Conservation (phyloP, 1,284 basidiomycete genomes). For the Retiboletus fuscus region DNA sequence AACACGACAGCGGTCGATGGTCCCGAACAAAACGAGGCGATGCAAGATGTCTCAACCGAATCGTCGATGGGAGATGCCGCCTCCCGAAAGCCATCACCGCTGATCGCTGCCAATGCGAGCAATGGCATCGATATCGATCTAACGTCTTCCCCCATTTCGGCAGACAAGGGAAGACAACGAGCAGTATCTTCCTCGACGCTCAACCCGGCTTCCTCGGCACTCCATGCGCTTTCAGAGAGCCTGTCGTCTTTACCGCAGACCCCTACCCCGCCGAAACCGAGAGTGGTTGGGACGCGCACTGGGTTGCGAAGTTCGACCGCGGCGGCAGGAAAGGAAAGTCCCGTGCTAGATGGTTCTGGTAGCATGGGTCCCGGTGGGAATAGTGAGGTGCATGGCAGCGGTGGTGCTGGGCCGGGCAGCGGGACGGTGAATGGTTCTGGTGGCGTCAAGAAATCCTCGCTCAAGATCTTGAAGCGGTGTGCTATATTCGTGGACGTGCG, state of each 20-base stretch:
- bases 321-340: conserved; percentile 46
- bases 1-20: not conserved
- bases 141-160: conserved; percentile 41
- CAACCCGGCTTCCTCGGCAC: conserved; percentile 67
- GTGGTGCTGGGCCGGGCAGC: conserved; percentile 37
- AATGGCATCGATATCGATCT: conserved; percentile 26
- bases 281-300: conserved; percentile 43
- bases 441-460: too few species aligned
- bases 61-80: not conserved
- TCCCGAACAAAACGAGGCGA: conserved; percentile 10
- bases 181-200: conserved; percentile 56
- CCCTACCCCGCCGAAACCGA: too few species aligned
- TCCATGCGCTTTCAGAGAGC: conserved; percentile 68
- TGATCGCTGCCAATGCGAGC: not conserved
- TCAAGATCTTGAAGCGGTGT: conserved; percentile 80
- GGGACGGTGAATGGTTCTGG: conserved; percentile 37
- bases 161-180: conserved; percentile 43
- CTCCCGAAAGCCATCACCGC: conserved; percentile 13
- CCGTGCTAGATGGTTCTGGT: conserved; percentile 39
- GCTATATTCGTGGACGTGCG: conserved; percentile 91
- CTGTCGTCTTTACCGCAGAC: conserved; percentile 59
- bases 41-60: conserved; percentile 10
- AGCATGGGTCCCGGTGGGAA: conserved; percentile 29
- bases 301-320: conserved; percentile 56
- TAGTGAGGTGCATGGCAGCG: conserved; percentile 29